A percentile compares a stretch with the other conserved stretches of the same genome.
Conservation (phyloP, 2,329 filamentous ascomycete species). For the Dothistroma septosporum region DNA sequence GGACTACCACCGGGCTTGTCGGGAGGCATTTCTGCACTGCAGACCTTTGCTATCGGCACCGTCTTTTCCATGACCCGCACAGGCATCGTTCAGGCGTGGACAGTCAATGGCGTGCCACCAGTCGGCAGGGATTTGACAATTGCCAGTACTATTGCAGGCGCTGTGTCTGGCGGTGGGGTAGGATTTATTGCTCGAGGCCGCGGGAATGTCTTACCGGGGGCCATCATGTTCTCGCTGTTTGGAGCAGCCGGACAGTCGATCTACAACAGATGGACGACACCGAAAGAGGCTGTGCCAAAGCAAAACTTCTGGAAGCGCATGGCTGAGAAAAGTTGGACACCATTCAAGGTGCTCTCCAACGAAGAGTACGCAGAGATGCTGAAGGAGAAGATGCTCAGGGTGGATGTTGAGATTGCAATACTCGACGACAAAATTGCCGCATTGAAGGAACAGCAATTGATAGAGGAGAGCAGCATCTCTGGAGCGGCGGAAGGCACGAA, state of each 20-base stretch:
- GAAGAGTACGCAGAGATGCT: constrained; percentile 69
- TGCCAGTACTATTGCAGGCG: constrained; percentile 68
- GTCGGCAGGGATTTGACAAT: constrained; percentile 53
- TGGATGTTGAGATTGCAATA: constrained; percentile 73
- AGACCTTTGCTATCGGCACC: constrained; percentile 75
- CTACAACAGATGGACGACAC: constrained; percentile 50
- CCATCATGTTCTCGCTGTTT: constrained; percentile 56
- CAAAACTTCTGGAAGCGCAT: constrained; percentile 46
- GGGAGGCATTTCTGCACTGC: constrained; percentile 66
- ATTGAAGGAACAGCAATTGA: constrained; percentile 35
- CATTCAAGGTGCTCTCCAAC: constrained; percentile 65
- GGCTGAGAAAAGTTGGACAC: constrained; percentile 64
- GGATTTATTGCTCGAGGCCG: constrained; percentile 58
- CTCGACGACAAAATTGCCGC: constrained; percentile 69
- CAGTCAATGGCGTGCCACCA: constrained; percentile 19
- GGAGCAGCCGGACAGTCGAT: constrained; percentile 55
- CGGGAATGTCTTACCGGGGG: constrained; percentile 52
- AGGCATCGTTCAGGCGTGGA: constrained; percentile 38
- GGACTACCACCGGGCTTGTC: constrained; percentile 66
- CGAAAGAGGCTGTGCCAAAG: constrained; percentile 37
- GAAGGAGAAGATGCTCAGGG: constrained; percentile 63
- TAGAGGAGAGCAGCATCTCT: neutral
- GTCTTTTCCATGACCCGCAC: constrained; percentile 65
- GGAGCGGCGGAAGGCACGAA: neutral
- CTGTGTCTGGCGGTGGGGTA: constrained; percentile 54